Percentiles rank a stretch among this genome's conserved stretches.
Conservation (phyloP, 345 rosid genomes). For the Salix koriyanagi region DNA sequence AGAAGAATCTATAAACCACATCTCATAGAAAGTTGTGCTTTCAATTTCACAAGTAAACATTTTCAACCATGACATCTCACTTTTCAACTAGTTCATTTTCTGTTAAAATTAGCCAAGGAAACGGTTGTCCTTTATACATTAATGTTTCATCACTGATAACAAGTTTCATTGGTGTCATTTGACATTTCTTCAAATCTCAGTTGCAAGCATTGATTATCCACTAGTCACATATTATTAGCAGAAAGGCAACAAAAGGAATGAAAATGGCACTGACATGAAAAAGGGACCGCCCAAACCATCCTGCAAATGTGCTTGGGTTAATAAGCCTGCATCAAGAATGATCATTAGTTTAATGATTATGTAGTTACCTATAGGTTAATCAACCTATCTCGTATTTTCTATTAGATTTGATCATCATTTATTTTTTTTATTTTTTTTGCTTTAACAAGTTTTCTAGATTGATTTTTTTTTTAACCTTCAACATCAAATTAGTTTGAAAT, state of each 20-base stretch:
- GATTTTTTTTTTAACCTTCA: too few relatives aligned
- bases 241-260: background rate
- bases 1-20: background rate
- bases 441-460: too few relatives aligned
- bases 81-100: slow-evolving; percentile 3
- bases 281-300: slow-evolving; percentile 98
- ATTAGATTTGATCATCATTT: too few relatives aligned
- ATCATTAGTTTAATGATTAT: slow-evolving; percentile 10
- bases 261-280: slow-evolving; percentile 63
- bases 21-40: background rate
- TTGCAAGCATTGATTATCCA: background rate
- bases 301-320: slow-evolving; percentile 97
- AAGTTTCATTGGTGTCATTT: background rate
- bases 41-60: background rate
- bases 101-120: background rate
- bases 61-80: background rate
- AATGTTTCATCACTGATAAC: background rate
- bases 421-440: too few relatives aligned
- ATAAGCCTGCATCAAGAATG: slow-evolving; percentile 62
- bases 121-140: background rate
- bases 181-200: background rate
- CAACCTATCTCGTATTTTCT: background rate
- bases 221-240: background rate
- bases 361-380: background rate
- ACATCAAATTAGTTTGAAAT: too few relatives aligned